Base-by-base conservation (phyloP, 805 yeast species). In the Saccharomycopsis selenospora region DNA sequence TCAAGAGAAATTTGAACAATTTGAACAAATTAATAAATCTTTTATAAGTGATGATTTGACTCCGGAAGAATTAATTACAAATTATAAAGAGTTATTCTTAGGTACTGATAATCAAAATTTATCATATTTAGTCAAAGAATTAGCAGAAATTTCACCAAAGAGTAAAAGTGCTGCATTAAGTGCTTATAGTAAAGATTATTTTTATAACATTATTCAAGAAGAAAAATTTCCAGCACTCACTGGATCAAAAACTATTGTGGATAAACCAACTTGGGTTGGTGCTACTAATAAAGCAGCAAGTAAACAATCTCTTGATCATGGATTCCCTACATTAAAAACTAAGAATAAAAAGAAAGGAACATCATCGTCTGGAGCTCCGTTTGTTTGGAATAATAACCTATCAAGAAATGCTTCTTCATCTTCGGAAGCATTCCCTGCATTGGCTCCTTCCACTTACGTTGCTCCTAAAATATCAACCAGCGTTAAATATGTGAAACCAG, bases 121-220 rank as follows among this genome's bases (percentile, higher is more conserved):
- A 13, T 67, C 72, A 49, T 61, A 84, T 4, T 63, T 87, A 42
- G 52, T 86, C 4, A 72, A 71, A 47, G 91, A 85, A 54, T 66
- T 82, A 46, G 66, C 80, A 3, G 83, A 81, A 53, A 61, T 81
- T 2, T 76, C 73, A 55, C 72, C 80, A 0, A 57, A 65, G 14
- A 63, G 64, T n/a, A 42, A 46, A 7, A 45, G 43, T 30, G 40
- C 53, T 17, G 30, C 41, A 10, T 27, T 50, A 6, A 27, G 53
- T 0, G n/a, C 55, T 4, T 54, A 64, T 44, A 58, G 61, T 33
- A 48, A 62, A 49, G 29, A 61, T 56, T 45, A 55, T 57, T 57
- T 55, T 59, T 54, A 61, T 47, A 45, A 56, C 44, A 53, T 53
- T 27, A 46, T 59, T 33, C 48, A 61, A 17, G 62, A 65, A 23